Conservation (phyloP, 306 rosid genomes). For the Vigna reflexopilosa region DNA sequence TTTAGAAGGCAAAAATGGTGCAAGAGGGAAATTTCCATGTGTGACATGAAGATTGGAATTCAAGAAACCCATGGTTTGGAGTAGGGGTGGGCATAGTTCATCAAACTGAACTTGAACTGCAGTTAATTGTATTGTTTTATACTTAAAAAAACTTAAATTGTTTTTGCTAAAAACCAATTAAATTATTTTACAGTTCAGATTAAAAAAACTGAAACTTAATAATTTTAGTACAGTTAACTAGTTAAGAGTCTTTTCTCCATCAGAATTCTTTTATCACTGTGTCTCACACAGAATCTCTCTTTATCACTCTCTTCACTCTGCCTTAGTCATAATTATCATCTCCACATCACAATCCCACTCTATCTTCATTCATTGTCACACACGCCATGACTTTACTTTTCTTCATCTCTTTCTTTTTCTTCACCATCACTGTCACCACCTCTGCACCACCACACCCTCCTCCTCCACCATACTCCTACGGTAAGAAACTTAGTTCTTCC, state of each 20-base stretch:
- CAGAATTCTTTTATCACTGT: no score
- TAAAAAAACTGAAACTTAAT: no score
- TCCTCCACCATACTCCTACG: slow-evolving; percentile 49
- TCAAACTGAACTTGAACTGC: no score
- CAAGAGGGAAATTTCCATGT: background rate
- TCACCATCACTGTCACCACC: slow-evolving; percentile 24
- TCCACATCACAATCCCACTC: background rate
- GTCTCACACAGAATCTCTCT: no score
- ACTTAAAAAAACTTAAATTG: no score
- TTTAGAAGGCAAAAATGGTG: background rate
- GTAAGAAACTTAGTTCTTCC: slow-evolving; percentile 38
- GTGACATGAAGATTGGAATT: background rate
- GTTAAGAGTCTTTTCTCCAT: no score
- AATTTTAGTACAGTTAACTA: no score
- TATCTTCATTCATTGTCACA: slow-evolving; percentile 10
- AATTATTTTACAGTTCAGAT: no score
- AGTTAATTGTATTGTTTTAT: no score
- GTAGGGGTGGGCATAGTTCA: no score
- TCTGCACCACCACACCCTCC: slow-evolving; percentile 22
- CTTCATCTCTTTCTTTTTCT: background rate
- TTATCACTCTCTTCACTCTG: background rate
- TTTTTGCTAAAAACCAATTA: no score
- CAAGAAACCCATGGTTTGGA: no score
- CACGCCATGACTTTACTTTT: slow-evolving; percentile 26
- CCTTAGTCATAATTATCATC: background rate